Evolutionary conservation across 257 asterid species (phyloP), one percentile per base, ranked within the genome.

Genomic region (Capsicum chinense): DNA sequence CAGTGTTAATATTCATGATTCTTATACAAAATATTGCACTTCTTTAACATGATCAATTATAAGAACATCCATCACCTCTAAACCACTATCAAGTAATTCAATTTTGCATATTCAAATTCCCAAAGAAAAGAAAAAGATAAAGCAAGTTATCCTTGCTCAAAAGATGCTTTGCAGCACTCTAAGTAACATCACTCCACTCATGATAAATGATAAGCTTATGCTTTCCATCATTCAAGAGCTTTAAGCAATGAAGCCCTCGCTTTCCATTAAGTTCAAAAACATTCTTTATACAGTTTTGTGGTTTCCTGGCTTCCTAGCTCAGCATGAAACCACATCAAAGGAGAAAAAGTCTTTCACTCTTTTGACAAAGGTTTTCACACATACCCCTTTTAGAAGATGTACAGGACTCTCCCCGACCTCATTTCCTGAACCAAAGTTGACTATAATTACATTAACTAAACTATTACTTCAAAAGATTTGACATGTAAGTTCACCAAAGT

Each of bases 251-350:
- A 70, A 70, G 35, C 57, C 7, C 9, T 44, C 58, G n/a, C 58
- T 47, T 71, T n/a, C 79, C 33, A 10, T 6, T n/a, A 71, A 44
- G 17, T 71, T 17, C 35, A 42, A 42, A 42, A 44, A 26, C 42
- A 33, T 9, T 70, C 52, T 70, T 17, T 56, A 17, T 44, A 70
- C 79, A 71, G 57, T 71, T 71, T 0, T 12, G 2, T n/a, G 79
- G 54, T 16, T 2, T 44, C 5, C 57, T 2, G 44, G 10, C 37
- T 47, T 26, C 33, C 33, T 26, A 26, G 1, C 33, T 26, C 6
- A 71, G 79, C n/a, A 71, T 47, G 58, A 71, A 47, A 58, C 39
- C 79, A 47, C 58, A 71, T n/a, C 39, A 71, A 71, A 71, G 19
- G 58, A 71, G 58, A 71, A 47, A 47, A 71, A 47, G 39, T 14